Conservation (phyloP, 441 rosid genomes). For the Erodium texanum region DNA sequence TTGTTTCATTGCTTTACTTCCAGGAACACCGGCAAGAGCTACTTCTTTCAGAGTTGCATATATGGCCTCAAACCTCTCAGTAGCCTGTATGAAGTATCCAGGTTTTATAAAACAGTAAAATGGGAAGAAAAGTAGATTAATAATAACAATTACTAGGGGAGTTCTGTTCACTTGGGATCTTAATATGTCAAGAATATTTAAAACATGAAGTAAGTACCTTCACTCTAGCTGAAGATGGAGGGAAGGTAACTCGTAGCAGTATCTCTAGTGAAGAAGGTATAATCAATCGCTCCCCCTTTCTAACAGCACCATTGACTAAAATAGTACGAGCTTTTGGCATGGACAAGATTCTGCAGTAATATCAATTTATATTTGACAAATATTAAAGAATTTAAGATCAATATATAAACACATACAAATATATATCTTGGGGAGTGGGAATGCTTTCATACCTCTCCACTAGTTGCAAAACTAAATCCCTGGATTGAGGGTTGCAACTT, state of each 20-base stretch:
- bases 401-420: background rate
- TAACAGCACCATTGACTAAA: slow-evolving; percentile 65
- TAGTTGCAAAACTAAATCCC: slow-evolving; percentile 67
- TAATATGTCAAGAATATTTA: too few relatives aligned
- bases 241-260: slow-evolving; percentile 60
- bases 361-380: background rate
- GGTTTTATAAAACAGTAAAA: background rate
- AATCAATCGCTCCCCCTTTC: slow-evolving; percentile 76
- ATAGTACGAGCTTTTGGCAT: slow-evolving; percentile 61
- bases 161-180: background rate
- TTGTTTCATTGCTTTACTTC: slow-evolving; percentile 89
- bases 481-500: slow-evolving; percentile 58
- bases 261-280: slow-evolving; percentile 70
- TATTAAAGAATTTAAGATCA: background rate
- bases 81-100: slow-evolving; percentile 37
- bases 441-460: slow-evolving; percentile 50
- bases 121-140: background rate
- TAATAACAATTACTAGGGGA: background rate
- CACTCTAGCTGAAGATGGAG: slow-evolving; percentile 56
- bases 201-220: slow-evolving; percentile 34
- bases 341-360: slow-evolving; percentile 49
- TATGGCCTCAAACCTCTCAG: slow-evolving; percentile 75
- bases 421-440: background rate
- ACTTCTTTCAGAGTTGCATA: slow-evolving; percentile 70
- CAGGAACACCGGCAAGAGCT: slow-evolving; percentile 66